Conservation (phyloP, 768 basidiomycete species). For the Pleurotus tuoliensis region DNA sequence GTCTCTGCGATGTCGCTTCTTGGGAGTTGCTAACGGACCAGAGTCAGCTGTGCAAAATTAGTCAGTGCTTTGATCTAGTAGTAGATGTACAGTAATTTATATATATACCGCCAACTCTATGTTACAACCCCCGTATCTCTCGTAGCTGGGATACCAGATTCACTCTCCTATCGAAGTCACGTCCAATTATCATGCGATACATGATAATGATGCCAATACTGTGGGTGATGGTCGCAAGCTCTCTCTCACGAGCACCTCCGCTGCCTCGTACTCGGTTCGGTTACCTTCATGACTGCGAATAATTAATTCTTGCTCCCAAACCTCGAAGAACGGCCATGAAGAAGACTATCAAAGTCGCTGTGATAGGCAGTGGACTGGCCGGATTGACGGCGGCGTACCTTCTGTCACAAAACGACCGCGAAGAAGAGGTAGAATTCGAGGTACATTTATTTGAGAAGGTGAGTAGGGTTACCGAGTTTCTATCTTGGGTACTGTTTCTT, state of each 20-base stretch:
- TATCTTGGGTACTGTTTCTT: slow-evolving; percentile 4
- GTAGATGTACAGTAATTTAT: background rate
- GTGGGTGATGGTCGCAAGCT: no score
- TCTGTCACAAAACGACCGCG: slow-evolving; percentile 30
- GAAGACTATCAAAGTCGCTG: slow-evolving; percentile 55
- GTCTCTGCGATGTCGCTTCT: slow-evolving; percentile 18
- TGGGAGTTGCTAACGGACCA: background rate
- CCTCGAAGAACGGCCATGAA: slow-evolving; percentile 18
- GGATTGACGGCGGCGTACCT: slow-evolving; percentile 68
- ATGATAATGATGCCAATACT: no score
- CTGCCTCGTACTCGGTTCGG: no score
- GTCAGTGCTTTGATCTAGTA: background rate
- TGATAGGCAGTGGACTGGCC: slow-evolving; percentile 71
- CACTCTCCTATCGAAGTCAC: no score
- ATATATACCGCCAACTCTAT: background rate
- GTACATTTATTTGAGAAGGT: slow-evolving; percentile 79
- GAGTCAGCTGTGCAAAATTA: background rate
- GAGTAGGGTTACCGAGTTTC: slow-evolving; percentile 14
- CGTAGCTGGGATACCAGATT: background rate
- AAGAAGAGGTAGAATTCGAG: slow-evolving; percentile 46
- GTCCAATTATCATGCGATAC: no score
- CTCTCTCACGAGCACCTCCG: no score
- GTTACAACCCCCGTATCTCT: no score
- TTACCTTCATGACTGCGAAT: no score
- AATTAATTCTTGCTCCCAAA: no score